A percentile compares a stretch with the other conserved stretches of the same genome.
phyloP scores from a whole-genome alignment of 306 rosid species.

The Medicago lupulina region DNA sequence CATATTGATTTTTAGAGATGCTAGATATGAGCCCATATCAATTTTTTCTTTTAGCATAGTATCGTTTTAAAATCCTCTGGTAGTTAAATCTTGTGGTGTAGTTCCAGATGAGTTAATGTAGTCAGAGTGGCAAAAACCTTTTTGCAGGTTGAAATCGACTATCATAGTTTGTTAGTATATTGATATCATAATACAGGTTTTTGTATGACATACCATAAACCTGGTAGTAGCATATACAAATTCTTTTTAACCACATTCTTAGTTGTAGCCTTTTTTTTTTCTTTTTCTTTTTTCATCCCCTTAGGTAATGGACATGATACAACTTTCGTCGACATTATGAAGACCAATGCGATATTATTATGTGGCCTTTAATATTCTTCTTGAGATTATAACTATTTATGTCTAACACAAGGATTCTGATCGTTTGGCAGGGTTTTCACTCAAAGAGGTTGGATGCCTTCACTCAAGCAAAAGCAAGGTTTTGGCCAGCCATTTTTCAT shows the following conservation, averaged over 20 bases:
- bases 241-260: background rate
- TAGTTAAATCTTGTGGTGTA: conserved; percentile 3
- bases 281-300: background rate
- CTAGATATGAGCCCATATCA: background rate
- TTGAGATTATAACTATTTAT: conserved; percentile 9
- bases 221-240: background rate
- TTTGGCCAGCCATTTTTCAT: conserved; percentile 70
- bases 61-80: background rate
- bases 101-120: conserved; percentile 16
- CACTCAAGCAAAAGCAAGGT: conserved; percentile 55
- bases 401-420: conserved; percentile 31
- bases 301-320: background rate
- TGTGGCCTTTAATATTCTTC: conserved; percentile 16
- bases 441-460: conserved; percentile 59
- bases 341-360: conserved; percentile 17
- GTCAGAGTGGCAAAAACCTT: background rate
- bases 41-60: conserved; percentile 1
- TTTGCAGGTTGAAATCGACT: conserved; percentile 8
- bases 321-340: conserved; percentile 2
- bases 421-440: conserved; percentile 49
- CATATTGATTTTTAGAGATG: background rate
- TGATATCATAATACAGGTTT: background rate
- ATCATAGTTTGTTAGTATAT: conserved; percentile 4
- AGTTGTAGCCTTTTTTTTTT: background rate
- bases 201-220: background rate